Evolutionary conservation across 768 basidiomycete species (phyloP), one percentile per base, ranked within the genome.

Genomic region (Kwoniella bestiolae): DNA sequence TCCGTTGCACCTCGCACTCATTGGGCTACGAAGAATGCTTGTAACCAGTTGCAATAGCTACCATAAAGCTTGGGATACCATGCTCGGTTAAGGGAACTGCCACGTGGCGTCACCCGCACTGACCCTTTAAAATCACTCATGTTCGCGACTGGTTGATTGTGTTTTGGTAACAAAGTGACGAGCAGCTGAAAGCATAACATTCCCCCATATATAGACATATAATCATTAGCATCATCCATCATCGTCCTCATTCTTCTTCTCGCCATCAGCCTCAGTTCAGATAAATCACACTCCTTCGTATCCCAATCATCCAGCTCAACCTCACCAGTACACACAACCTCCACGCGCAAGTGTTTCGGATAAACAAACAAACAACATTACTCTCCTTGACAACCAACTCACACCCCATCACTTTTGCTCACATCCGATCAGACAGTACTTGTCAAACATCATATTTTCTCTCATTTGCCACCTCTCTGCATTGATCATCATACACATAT

Each of bases 321-420:
- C 7, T 41, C 2, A 14, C 38, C 12, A 41, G 4, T 18, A 41
- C 38, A 41, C 12, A 41, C 38, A 18, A 18, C 5, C 12, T 41
- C 18, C 38, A 41, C 38, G 38, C 38, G 38, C 28, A 46, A 9
- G 45, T 49, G 61, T 55, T 53, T 63, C 61, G 51, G 51, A 63
- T 46, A 63, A 55, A 60, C 59, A 60, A 8, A 29, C 29, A 51
- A 31, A 53, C 60, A 63, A 46, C 61, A 63, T 63, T 55, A 63
- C 61, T 35, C 34, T 34, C 7, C 52, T 63, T 46, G 41, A 44
- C 52, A 44, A 55, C 61, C 61, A 55, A 63, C 52, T 25, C 32
- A 14, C 51, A 16, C 11, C 47, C 21, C 31, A n/a, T 11, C 56
- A 18, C 14, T 6, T 32, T 29, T 55, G n/a, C 1, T 7, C 32